A percentile compares a stretch with the other conserved stretches of the same genome.
Conservation (phyloP, 139 green algal genomes). For the Chlorella sp. region DNA sequence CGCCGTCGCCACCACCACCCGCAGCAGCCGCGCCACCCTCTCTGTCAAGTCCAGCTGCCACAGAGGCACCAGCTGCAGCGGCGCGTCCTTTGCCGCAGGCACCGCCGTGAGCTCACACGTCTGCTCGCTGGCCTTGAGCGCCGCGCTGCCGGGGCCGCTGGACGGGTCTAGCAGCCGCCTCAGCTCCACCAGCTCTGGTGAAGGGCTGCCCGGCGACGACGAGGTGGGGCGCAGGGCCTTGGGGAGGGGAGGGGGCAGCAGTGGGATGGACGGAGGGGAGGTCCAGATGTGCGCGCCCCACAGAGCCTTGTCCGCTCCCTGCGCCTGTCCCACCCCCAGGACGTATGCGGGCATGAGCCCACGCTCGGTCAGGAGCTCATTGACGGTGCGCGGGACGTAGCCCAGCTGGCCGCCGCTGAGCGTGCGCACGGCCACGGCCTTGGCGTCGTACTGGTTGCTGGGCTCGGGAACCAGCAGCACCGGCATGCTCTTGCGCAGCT, state of each 20-base stretch:
- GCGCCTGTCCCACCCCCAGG: neutral
- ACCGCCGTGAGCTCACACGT: too few relatives aligned
- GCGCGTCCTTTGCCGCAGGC: too few relatives aligned
- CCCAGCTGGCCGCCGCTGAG: constrained; percentile 7
- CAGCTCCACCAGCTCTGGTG: too few relatives aligned
- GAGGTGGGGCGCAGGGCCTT: neutral
- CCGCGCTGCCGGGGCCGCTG: too few relatives aligned
- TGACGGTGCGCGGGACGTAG: neutral
- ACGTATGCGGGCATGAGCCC: neutral
- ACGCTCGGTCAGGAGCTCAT: neutral
- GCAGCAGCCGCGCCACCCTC: too few relatives aligned
- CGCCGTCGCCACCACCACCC: too few relatives aligned
- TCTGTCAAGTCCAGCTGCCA: too few relatives aligned
- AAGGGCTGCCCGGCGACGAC: too few relatives aligned
- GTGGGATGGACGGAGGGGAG: neutral
- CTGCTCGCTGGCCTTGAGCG: too few relatives aligned
- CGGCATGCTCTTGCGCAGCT: neutral
- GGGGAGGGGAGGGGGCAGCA: neutral
- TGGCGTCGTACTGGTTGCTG: constrained; percentile 11
- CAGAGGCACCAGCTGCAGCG: too few relatives aligned
- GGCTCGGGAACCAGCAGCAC: constrained; percentile 14
- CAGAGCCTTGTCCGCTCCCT: neutral
- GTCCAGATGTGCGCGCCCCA: neutral
- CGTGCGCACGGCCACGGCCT: neutral
- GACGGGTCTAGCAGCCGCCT: too few relatives aligned